Evolutionary conservation across 768 basidiomycete species (phyloP).

Genomic region (Boletus eberwhitei): DNA sequence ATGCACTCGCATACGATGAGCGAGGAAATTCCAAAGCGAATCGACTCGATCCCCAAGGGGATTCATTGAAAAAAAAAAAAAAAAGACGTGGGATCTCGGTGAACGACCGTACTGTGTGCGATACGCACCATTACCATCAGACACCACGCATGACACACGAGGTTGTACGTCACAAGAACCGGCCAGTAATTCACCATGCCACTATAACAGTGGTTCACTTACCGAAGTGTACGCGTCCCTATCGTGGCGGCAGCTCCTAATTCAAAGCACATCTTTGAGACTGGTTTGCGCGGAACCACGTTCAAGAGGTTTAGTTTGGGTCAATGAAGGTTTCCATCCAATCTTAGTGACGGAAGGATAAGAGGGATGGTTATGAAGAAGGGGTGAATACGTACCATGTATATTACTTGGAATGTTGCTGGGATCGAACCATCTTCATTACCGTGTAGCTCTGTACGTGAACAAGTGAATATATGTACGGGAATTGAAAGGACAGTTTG

Average conservation of each 20-base stretch:
- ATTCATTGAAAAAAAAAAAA: not conserved
- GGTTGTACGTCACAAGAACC: not conserved
- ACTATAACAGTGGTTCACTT: not conserved
- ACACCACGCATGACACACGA: not conserved
- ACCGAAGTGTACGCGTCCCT: not conserved
- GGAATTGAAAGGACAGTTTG: not conserved
- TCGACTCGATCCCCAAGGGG: not conserved
- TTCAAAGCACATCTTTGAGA: slow-evolving; percentile 57
- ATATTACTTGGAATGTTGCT: slow-evolving; percentile 95
- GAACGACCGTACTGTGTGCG: not conserved
- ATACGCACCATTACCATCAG: not conserved
- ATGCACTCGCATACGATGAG: not conserved
- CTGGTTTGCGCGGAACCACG: slow-evolving; percentile 60
- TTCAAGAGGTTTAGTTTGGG: slow-evolving; percentile 62
- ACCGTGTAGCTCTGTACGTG: slow-evolving; percentile 70
- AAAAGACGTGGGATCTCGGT: not conserved
- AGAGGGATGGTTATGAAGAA: not conserved
- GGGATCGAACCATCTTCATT: slow-evolving; percentile 80
- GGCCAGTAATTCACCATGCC: not conserved
- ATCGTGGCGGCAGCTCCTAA: not conserved
- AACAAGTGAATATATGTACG: not conserved
- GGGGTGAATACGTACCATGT: slow-evolving; percentile 60
- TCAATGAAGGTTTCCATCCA: slow-evolving; percentile 76
- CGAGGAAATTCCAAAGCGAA: not conserved
- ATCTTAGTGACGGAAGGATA: slow-evolving; percentile 45